Conservation (phyloP, 768 basidiomycete genomes). For the Crucibulum laeve region DNA sequence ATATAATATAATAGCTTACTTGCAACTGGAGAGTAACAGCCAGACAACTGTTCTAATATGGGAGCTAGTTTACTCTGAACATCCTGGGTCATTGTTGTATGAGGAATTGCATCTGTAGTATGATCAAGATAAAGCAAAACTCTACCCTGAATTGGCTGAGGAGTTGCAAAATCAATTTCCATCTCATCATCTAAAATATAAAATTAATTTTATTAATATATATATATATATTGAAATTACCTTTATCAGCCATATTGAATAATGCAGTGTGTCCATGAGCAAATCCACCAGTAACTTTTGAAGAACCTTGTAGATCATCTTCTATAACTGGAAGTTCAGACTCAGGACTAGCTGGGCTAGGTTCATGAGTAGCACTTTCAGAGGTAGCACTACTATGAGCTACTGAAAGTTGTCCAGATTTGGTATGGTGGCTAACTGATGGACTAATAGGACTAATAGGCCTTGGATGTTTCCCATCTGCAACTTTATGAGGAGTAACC, state of each 20-base stretch:
- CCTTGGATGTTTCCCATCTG: neutral
- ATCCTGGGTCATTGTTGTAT: neutral
- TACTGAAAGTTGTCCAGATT: neutral
- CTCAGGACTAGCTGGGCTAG: neutral
- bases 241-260: neutral
- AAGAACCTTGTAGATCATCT: neutral
- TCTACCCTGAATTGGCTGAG: neutral
- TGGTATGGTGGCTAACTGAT: neutral
- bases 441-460: neutral
- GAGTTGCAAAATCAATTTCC: neutral
- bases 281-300: neutral
- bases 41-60: no score
- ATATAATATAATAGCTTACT: no score
- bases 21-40: no score
- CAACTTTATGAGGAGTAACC: neutral
- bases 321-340: neutral
- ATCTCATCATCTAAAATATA: neutral
- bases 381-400: neutral
- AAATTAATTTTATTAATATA: neutral
- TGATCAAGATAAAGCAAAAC: neutral
- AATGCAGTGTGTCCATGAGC: neutral
- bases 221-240: neutral
- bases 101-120: neutral
- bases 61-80: no score
- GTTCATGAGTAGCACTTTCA: neutral